Percentiles rank a stretch among this genome's conserved stretches.
Evolutionary conservation across 2,329 filamentous ascomycete species (phyloP).

Genomic region (Colletotrichum sp.): DNA sequence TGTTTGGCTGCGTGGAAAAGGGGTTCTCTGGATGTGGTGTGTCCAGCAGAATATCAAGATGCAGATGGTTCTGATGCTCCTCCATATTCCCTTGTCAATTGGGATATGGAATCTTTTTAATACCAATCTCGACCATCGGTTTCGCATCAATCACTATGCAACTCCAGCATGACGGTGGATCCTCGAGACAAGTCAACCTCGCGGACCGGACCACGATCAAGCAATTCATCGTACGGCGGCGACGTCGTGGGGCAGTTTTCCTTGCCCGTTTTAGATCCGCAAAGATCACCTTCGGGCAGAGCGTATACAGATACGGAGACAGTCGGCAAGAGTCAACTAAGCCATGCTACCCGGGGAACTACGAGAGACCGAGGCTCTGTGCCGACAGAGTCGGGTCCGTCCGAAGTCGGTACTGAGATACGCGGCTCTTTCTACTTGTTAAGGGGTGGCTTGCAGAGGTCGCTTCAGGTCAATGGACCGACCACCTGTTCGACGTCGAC

Average conservation of each 20-base stretch:
- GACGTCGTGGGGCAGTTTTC: neutral
- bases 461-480: neutral
- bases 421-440: neutral
- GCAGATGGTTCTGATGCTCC: neutral
- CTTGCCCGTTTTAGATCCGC: neutral
- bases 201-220: neutral
- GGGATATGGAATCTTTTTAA: neutral
- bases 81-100: fast-evolving
- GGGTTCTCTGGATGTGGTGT: neutral
- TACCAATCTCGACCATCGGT: neutral
- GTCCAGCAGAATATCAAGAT: neutral
- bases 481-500: neutral
- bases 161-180: neutral
- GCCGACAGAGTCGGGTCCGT: neutral
- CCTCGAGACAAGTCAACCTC: neutral
- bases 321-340: neutral
- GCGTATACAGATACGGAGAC: neutral
- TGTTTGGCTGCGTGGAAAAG: neutral
- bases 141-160: neutral
- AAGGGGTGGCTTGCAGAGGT: neutral
- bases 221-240: neutral
- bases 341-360: neutral
- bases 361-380: neutral
- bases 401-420: neutral
- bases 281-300: neutral